Evolutionary conservation across 257 asterid species (phyloP), one percentile per base, ranked within the genome.

Genomic region (Nicotiana otophora): DNA sequence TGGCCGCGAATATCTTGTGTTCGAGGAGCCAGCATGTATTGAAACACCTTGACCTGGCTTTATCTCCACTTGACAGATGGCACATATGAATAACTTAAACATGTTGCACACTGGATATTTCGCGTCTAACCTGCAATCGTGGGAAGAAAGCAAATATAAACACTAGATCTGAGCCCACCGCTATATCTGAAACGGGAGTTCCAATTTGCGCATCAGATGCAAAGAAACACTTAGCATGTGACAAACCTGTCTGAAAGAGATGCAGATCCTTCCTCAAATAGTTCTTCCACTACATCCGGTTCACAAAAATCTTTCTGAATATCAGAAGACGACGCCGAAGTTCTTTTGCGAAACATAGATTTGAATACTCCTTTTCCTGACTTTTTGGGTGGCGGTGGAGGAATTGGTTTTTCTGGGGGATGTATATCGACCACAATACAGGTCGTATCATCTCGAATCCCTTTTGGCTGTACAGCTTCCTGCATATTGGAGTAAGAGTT

Each of bases 371-470:
- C 87, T 89, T 92, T 94, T 36, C 92, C 93, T 54, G 90, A 94
- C 92, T 91, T 93, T 90, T 92, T 95, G 55, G 85, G 89, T 70
- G 90, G 87, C 64, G 84, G 82, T 23, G 95, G 94, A 46, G 91
- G 94, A 48, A 79, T 91, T 10, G 89, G 84, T 87, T 91, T 95
- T 88, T 91, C 94, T 1, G 91, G 91, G 36, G 94, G 98, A 65
- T 81, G 92, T 81, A 96, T 86, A 87, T 96, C 98, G 67, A 95
- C 91, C 31, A 96, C 99, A 80, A 96, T 93, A 84, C 99, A 96
- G n/a, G 99, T 96, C 19, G 99, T 96, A 83, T 96, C 99, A 69
- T 96, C 99, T 86, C 98, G 90, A 62, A 96, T 94, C 66, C 99
- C 99, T 88, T 93, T 93, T 68, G 90, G 92, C 64, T 85, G 87